Percentiles rank a stretch among this genome's conserved stretches.
Conservation (phyloP, 305 asterid genomes). For the Coffea humblotiana region DNA sequence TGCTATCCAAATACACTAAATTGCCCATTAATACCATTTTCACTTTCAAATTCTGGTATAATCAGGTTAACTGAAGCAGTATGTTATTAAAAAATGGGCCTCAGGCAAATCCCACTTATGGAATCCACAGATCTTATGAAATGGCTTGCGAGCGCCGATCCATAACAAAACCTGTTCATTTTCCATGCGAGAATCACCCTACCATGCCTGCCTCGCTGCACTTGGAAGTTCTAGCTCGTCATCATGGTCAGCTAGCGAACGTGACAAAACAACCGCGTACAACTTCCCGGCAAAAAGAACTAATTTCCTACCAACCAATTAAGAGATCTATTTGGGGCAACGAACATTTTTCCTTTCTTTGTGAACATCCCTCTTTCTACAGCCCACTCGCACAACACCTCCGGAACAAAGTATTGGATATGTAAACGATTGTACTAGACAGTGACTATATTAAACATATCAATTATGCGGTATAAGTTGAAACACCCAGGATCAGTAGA, state of each 20-base stretch:
- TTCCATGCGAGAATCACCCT: not conserved
- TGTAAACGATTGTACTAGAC: not conserved
- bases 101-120: no score
- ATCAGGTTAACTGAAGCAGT: no score
- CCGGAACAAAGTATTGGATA: not conserved
- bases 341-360: not conserved
- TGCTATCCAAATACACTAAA: no score
- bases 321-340: not conserved
- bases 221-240: not conserved
- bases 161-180: no score
- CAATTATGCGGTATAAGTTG: not conserved
- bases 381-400: not conserved
- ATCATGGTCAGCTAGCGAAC: not conserved
- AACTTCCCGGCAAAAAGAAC: conserved; percentile 7
- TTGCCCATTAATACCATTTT: no score
- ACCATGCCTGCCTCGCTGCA: not conserved
- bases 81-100: no score
- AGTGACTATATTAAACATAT: not conserved
- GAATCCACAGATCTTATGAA: no score
- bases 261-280: conserved; percentile 13
- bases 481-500: not conserved
- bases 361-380: not conserved
- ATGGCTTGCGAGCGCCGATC: no score
- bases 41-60: no score
- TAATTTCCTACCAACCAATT: not conserved